Conservation (phyloP, 257 asterid genomes). For the Ocimum tenuiflorum region DNA sequence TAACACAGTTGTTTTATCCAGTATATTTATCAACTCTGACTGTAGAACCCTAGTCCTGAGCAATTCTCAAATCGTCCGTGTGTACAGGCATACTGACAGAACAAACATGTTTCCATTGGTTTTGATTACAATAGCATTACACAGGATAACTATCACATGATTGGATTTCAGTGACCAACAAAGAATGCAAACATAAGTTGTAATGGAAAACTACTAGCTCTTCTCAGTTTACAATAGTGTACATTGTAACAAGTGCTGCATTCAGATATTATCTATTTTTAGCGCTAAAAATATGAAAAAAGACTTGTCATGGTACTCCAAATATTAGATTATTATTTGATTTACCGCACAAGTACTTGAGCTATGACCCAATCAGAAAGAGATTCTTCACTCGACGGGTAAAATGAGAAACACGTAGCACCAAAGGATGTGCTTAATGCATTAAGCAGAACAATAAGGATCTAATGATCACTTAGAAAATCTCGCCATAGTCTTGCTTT, state of each 20-base stretch:
- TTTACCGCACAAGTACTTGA: not conserved
- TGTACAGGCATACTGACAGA: not conserved
- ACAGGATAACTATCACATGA: not conserved
- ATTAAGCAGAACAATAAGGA: not conserved
- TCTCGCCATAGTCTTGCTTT: not conserved
- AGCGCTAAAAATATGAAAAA: not conserved
- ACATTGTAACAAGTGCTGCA: constrained; percentile 4
- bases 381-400: not conserved
- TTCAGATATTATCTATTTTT: not conserved
- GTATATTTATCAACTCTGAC: not conserved
- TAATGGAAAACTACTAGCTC: not conserved
- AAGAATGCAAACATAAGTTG: not conserved
- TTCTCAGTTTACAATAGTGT: not conserved
- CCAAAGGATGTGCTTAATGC: not conserved
- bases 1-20: not conserved
- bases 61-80: not conserved
- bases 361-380: not conserved
- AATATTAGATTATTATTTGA: not conserved
- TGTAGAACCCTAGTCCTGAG: not conserved
- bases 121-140: not conserved
- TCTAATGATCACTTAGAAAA: too few relatives aligned
- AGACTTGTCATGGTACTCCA: not conserved
- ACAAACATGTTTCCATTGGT: not conserved
- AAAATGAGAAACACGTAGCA: not conserved
- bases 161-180: not conserved